Percentiles rank a stretch among this genome's conserved stretches.
phyloP scores from a whole-genome alignment of 129 eudicot genomes.

The Oenanthe sinensis region DNA sequence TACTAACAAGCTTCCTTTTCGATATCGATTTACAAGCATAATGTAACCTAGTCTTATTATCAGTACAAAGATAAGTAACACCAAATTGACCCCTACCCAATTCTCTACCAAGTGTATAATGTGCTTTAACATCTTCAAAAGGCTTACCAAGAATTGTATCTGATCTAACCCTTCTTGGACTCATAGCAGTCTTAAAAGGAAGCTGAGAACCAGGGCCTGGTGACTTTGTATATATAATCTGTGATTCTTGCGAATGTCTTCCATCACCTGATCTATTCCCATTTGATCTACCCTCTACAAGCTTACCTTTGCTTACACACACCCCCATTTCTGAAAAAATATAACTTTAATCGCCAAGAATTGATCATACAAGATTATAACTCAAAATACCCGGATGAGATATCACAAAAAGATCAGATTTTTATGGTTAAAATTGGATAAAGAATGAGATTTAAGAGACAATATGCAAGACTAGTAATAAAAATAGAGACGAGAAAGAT shows the following conservation, averaged over 20 bases:
- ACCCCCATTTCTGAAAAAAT: conserved; percentile 33
- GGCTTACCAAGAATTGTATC: conserved; percentile 76
- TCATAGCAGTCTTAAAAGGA: conserved; percentile 30
- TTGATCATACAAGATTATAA: background rate
- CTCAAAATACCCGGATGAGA: conserved; percentile 22
- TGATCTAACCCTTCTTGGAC: conserved; percentile 37
- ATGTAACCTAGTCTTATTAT: conserved; percentile 31
- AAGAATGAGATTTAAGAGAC: background rate
- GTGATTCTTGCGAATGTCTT: conserved; percentile 24
- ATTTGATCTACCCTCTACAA: conserved; percentile 12
- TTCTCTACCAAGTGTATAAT: conserved; percentile 63
- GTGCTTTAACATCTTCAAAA: conserved; percentile 52
- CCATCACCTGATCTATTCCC: conserved; percentile 30
- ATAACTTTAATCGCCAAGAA: background rate
- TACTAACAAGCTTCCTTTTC: conserved; percentile 72
- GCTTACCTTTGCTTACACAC: conserved; percentile 45
- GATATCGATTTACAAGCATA: conserved; percentile 88
- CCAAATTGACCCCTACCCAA: conserved; percentile 93
- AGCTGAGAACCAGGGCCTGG: conserved; percentile 38
- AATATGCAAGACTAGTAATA: background rate
- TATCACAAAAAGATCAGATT: conserved; percentile 7
- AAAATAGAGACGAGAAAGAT: background rate
- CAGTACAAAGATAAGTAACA: conserved; percentile 66
- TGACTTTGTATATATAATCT: conserved; percentile 47
- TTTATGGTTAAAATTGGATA: background rate